Conservation (phyloP, 805 yeast species). For the Jamesozyma hellenica region DNA sequence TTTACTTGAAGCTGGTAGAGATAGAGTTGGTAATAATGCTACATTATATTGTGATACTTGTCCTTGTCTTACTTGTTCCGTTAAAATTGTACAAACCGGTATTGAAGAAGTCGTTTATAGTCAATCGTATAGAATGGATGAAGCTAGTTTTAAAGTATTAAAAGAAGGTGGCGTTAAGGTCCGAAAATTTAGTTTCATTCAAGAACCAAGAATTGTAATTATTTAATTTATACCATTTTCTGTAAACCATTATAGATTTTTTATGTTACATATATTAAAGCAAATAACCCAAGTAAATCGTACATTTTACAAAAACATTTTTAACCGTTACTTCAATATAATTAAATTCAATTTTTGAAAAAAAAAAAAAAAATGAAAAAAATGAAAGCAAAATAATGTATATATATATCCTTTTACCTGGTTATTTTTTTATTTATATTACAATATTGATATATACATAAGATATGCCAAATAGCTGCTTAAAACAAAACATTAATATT, state of each 20-base stretch:
- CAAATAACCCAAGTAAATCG: not conserved
- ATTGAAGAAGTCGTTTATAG: conserved; percentile 86
- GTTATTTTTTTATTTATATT: not conserved
- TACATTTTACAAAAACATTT: not conserved
- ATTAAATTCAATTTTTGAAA: too few relatives aligned
- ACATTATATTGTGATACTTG: conserved; percentile 90
- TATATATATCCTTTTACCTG: not conserved
- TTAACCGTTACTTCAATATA: too few relatives aligned
- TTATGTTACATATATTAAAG: not conserved
- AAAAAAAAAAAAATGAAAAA: too few relatives aligned
- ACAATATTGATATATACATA: not conserved
- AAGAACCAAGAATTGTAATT: conserved; percentile 21
- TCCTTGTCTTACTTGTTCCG: conserved; percentile 92
- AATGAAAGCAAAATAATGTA: too few relatives aligned
- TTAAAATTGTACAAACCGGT: conserved; percentile 90
- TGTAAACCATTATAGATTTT: not conserved
- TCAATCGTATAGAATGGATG: conserved; percentile 88
- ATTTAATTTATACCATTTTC: conserved; percentile 4
- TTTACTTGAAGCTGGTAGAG: conserved; percentile 85
- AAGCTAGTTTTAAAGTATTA: conserved; percentile 58
- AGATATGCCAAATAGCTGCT: not conserved
- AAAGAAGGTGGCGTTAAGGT: conserved; percentile 62
- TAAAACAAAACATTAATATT: not conserved
- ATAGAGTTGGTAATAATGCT: conserved; percentile 54
- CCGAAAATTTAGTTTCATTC: conserved; percentile 42